phyloP scores from a whole-genome alignment of 2,329 filamentous ascomycete species.

The Dryadomyces sulphureus region DNA sequence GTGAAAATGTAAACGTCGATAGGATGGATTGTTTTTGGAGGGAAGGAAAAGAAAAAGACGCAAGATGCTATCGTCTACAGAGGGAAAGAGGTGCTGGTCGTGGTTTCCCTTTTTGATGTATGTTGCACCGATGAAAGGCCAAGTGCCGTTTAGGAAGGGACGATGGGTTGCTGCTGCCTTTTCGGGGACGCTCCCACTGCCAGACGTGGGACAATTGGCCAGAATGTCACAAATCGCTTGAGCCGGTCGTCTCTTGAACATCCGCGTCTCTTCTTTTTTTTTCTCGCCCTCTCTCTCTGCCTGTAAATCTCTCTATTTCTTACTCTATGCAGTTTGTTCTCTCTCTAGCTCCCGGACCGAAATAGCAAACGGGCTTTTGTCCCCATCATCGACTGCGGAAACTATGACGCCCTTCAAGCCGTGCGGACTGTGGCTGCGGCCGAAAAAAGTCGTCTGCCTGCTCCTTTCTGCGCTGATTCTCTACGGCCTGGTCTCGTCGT shows the following conservation, averaged over 20 bases:
- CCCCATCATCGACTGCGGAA: background rate
- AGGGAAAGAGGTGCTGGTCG: too few relatives aligned
- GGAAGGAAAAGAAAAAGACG: background rate
- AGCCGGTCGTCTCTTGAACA: background rate
- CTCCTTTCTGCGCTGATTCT: background rate
- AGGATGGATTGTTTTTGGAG: too few relatives aligned
- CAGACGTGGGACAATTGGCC: background rate
- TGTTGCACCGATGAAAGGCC: background rate
- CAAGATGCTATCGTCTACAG: background rate
- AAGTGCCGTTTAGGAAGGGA: too few relatives aligned
- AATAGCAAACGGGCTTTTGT: too few relatives aligned
- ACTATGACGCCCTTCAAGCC: background rate
- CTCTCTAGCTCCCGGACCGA: background rate
- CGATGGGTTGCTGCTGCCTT: background rate
- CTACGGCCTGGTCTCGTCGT: background rate
- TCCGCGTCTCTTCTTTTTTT: background rate
- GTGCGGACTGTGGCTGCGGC: background rate
- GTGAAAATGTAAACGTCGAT: too few relatives aligned
- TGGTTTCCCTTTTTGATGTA: background rate
- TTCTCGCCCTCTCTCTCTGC: background rate
- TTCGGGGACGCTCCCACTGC: background rate
- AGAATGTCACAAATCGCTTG: background rate
- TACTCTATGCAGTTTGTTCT: background rate
- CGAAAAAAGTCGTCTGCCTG: slow-evolving; percentile 1
- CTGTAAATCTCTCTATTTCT: background rate